Percentiles rank a stretch among this genome's conserved stretches.
These are phyloP conservation scores for Zanthoxylum bungeanum DNA, from an alignment of 345 rosid genomes.

Conservation along the genomic window DNA sequence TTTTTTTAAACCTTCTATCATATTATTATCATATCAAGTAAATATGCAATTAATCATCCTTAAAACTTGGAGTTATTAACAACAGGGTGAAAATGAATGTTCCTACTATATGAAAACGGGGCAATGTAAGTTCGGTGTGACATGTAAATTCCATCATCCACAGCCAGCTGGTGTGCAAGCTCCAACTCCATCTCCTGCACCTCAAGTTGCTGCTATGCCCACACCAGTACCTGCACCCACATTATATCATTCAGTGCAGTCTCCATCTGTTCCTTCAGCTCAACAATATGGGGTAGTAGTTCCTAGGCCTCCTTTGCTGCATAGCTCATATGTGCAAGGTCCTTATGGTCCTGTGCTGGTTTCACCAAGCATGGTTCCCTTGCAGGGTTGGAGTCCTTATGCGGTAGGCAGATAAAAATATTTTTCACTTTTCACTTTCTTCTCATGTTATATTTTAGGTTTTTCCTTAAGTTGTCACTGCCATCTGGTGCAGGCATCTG, in stretches of 20 bases:
- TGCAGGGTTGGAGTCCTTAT: conserved; percentile 68
- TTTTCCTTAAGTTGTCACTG: conserved; percentile 1
- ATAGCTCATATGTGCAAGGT: conserved; percentile 64
- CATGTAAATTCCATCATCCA: conserved; percentile 92
- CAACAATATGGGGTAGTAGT: conserved; percentile 71
- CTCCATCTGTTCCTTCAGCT: conserved; percentile 55
- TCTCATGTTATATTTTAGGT: not conserved
- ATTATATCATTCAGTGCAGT: conserved; percentile 55
- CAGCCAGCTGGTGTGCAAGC: conserved; percentile 47
- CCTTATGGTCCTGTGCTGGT: conserved; percentile 74
- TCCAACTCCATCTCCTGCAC: conserved; percentile 45
- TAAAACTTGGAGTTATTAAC: not conserved
- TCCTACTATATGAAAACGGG: conserved; percentile 84
- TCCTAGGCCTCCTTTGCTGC: conserved; percentile 73
- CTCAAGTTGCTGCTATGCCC: conserved; percentile 49
- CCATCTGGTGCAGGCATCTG: conserved; percentile 43
- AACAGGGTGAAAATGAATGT: conserved; percentile 92
- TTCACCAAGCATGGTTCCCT: conserved; percentile 69
- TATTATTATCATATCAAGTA: not conserved
- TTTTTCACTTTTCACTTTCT: not conserved
- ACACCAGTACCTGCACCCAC: conserved; percentile 33
- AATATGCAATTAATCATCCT: conserved; percentile 5
- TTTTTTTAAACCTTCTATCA: not conserved
- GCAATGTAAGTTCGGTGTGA: conserved; percentile 81
- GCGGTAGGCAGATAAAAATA: conserved; percentile 44